These are phyloP conservation scores for Endoconidiophora polonica DNA, from an alignment of 2,329 filamentous ascomycete species.

Conservation along the genomic window DNA sequence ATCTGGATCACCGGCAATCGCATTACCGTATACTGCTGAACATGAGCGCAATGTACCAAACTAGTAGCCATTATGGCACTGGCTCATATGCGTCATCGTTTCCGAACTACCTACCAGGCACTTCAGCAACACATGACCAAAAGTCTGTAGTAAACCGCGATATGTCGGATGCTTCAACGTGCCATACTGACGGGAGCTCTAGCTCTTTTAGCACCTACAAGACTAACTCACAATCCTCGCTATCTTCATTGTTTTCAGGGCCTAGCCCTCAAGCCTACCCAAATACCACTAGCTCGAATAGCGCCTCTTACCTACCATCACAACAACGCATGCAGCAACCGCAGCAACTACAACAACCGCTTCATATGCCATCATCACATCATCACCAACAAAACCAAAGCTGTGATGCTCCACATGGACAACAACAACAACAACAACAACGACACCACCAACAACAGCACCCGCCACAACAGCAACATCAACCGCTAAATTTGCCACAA, in stretches of 20 bases:
- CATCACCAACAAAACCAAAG: not conserved
- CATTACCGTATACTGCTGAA: not conserved
- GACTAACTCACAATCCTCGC: not conserved
- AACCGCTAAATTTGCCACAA: not conserved
- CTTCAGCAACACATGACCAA: not conserved
- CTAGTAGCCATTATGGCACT: conserved; percentile 1
- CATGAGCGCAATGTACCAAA: conserved; percentile 7
- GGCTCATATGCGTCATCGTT: conserved; percentile 4
- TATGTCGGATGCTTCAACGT: no score
- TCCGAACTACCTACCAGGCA: not conserved
- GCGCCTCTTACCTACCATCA: not conserved
- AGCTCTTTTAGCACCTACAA: not conserved
- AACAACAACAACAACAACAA: not conserved
- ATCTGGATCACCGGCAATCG: no score
- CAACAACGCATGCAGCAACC: conserved; percentile 2
- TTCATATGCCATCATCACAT: not conserved
- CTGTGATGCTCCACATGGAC: not conserved
- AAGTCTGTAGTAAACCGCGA: no score
- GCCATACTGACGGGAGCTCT: not conserved
- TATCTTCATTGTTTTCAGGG: not conserved
- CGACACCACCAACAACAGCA: conserved; percentile 2
- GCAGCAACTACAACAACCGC: not conserved
- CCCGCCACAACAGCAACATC: conserved; percentile 6
- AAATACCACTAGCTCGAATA: not conserved
- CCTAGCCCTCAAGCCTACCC: not conserved